Percentiles rank a stretch among this genome's conserved stretches.
These are phyloP conservation scores for Penicillium ucsense DNA, from an alignment of 495 filamentous ascomycete genomes.

Conservation along the genomic window DNA sequence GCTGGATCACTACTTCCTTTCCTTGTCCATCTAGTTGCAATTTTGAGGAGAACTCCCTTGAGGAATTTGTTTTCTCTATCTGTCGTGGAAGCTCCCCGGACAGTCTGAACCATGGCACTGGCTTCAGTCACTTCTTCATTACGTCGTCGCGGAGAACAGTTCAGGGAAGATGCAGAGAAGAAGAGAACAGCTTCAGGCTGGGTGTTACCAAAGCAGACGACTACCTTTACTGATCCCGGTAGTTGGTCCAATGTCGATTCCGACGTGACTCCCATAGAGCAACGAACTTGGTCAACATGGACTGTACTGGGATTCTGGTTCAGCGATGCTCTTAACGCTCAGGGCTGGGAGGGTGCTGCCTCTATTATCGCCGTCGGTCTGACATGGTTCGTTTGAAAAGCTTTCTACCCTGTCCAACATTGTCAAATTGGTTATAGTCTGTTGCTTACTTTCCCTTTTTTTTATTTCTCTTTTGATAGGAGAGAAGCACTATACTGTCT, in stretches of 20 bases:
- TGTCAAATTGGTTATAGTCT: background rate
- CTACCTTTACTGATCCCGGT: background rate
- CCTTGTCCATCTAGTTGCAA: too few relatives aligned
- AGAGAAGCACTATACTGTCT: background rate
- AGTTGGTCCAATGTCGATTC: conserved; percentile 35
- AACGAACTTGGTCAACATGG: conserved; percentile 32
- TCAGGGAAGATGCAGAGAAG: background rate
- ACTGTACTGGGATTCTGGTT: conserved; percentile 42
- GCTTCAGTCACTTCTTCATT: background rate
- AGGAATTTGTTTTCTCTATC: too few relatives aligned
- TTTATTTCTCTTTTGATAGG: background rate
- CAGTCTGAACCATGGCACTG: background rate
- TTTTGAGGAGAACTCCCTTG: too few relatives aligned
- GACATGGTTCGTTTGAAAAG: conserved; percentile 26
- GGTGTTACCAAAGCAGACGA: background rate
- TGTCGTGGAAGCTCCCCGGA: background rate
- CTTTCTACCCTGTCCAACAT: background rate
- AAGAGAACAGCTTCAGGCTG: background rate
- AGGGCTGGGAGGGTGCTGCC: conserved; percentile 30
- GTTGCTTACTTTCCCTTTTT: background rate
- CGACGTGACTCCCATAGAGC: conserved; percentile 34
- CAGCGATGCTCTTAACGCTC: conserved; percentile 35
- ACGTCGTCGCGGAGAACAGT: background rate
- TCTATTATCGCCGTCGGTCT: conserved; percentile 41
- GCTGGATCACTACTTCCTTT: too few relatives aligned